These are phyloP conservation scores for Neopestalotiopsis clavispora DNA, from an alignment of 2,329 filamentous ascomycete species.

Conservation along the genomic window DNA sequence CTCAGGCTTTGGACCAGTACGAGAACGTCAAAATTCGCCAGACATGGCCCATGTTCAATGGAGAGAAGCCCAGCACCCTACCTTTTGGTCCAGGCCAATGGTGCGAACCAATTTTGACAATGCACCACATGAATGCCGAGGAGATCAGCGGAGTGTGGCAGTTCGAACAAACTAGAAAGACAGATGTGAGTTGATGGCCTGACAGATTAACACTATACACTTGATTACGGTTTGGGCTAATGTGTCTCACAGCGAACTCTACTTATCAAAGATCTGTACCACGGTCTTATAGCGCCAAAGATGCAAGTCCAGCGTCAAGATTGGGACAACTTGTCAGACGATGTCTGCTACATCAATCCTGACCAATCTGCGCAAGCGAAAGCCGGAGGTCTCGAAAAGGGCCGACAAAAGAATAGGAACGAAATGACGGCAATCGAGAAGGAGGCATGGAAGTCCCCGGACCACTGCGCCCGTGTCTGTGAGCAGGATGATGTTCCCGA, in stretches of 20 bases:
- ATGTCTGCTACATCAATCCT: constrained; percentile 48
- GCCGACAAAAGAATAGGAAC: constrained; percentile 42
- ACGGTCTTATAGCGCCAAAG: constrained; percentile 50
- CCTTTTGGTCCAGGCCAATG: constrained; percentile 54
- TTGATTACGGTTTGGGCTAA: not conserved
- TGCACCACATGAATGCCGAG: constrained; percentile 59
- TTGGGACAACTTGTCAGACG: constrained; percentile 59
- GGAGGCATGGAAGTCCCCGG: constrained; percentile 48
- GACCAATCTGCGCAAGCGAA: constrained; percentile 40
- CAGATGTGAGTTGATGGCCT: constrained; percentile 38
- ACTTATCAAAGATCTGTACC: constrained; percentile 54
- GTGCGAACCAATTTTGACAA: constrained; percentile 62
- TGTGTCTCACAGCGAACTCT: constrained; percentile 42
- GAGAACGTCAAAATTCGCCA: constrained; percentile 47
- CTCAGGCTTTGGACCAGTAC: constrained; percentile 51
- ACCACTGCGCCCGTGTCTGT: constrained; percentile 56
- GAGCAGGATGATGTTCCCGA: constrained; percentile 43
- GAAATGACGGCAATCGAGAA: constrained; percentile 48
- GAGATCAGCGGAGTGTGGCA: constrained; percentile 58
- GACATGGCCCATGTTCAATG: constrained; percentile 59
- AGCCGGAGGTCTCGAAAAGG: constrained; percentile 35
- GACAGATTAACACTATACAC: not conserved
- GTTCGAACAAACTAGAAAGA: constrained; percentile 54
- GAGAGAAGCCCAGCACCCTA: constrained; percentile 57
- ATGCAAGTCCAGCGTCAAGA: constrained; percentile 47